phyloP scores from a whole-genome alignment of 495 filamentous ascomycete genomes.

The Lasiosphaeriaceae sp. region DNA sequence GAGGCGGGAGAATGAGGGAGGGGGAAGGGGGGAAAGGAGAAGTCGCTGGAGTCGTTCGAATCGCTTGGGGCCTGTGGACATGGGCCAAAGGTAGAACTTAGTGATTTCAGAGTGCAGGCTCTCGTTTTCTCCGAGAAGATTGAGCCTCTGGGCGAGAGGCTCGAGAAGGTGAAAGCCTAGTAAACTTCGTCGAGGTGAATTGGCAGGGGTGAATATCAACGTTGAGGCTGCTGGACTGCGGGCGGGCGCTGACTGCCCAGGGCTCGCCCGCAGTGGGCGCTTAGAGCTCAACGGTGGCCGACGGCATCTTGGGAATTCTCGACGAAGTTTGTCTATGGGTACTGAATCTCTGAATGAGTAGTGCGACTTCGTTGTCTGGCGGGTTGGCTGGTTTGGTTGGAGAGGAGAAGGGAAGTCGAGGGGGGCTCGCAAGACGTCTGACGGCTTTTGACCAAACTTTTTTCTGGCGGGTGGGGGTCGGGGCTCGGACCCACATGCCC shows the following conservation, averaged over 20 bases:
- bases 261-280: conserved; percentile 74
- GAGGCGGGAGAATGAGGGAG: background rate
- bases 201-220: conserved; percentile 65
- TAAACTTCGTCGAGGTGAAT: conserved; percentile 74
- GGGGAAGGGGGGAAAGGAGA: conserved; percentile 2
- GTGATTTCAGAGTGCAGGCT: conserved; percentile 34
- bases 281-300: conserved; percentile 95
- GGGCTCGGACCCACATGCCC: background rate
- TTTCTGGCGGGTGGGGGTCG: conserved; percentile 20
- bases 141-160: conserved; percentile 19
- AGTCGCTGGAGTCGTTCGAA: conserved; percentile 3
- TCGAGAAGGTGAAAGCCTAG: conserved; percentile 44
- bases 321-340: conserved; percentile 63
- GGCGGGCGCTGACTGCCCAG: conserved; percentile 40
- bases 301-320: conserved; percentile 67
- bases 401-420: conserved; percentile 35
- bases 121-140: conserved; percentile 17
- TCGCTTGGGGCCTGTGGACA: conserved; percentile 14
- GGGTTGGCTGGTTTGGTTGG: conserved; percentile 32
- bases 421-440: conserved; percentile 23
- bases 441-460: conserved; percentile 34
- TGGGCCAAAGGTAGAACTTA: conserved; percentile 20
- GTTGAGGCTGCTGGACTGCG: conserved; percentile 79
- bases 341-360: conserved; percentile 42
- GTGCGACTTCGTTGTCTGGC: conserved; percentile 68